These are phyloP conservation scores for Alternaria brassicae DNA, from an alignment of 2,329 filamentous ascomycete species.

Conservation along the genomic window DNA sequence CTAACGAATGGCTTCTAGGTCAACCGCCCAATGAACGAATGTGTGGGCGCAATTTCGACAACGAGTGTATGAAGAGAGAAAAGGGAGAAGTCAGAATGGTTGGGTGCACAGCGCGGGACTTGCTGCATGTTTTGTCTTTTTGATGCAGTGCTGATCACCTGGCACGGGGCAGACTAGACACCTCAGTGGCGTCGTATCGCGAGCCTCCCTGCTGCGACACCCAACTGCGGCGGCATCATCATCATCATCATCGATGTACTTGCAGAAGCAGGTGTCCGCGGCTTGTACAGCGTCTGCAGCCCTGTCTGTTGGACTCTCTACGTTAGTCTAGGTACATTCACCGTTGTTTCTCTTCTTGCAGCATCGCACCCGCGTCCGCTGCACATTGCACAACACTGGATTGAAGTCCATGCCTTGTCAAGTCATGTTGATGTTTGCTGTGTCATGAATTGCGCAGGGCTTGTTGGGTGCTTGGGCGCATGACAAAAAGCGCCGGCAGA, in stretches of 20 bases:
- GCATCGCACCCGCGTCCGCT: conserved; percentile 20
- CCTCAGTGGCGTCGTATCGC: conserved; percentile 22
- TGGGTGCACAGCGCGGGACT: conserved; percentile 25
- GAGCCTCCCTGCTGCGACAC: conserved; percentile 7
- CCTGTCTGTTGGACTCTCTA: not conserved
- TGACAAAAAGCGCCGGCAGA: conserved; percentile 16
- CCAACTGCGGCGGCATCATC: not conserved
- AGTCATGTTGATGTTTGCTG: not conserved
- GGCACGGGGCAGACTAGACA: conserved; percentile 39
- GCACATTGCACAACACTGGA: conserved; percentile 24
- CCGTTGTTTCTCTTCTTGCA: not conserved
- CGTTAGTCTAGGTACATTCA: not conserved
- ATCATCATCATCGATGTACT: not conserved
- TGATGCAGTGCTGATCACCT: conserved; percentile 38
- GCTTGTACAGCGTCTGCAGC: conserved; percentile 1
- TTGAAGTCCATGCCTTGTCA: not conserved
- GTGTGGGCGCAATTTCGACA: conserved; percentile 19
- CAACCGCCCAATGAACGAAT: conserved; percentile 17
- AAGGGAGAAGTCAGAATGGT: conserved; percentile 20
- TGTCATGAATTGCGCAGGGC: not conserved
- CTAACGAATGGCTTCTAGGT: conserved; percentile 8
- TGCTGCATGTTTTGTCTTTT: conserved; percentile 33
- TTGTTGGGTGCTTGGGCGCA: not conserved
- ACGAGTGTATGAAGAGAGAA: conserved; percentile 34
- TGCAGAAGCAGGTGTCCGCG: conserved; percentile 12